A percentile compares a stretch with the other conserved stretches of the same genome.
Evolutionary conservation across 805 yeast species (phyloP).

Genomic region (Nakazawaea molendinolei): DNA sequence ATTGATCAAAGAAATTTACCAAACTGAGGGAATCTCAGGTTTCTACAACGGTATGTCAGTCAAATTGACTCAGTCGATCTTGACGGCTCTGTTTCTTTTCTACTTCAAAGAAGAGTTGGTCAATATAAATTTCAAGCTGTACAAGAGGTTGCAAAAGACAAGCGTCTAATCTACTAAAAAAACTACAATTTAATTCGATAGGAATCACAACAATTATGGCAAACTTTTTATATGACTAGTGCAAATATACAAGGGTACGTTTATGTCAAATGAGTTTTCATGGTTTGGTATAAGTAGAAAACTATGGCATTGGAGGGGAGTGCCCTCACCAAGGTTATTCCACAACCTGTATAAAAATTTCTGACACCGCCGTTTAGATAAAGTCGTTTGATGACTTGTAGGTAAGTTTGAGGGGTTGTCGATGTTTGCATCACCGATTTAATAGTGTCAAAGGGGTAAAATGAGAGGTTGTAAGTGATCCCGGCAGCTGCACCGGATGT

Average conservation of each 20-base stretch:
- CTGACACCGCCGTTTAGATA: slow-evolving; percentile 50
- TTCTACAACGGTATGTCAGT: slow-evolving; percentile 78
- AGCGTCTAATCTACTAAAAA: too few species aligned
- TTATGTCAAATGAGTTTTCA: slow-evolving; percentile 29
- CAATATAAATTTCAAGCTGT: slow-evolving; percentile 39
- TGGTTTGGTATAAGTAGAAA: slow-evolving; percentile 69
- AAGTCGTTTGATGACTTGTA: slow-evolving; percentile 32
- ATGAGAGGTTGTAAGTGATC: slow-evolving; percentile 65
- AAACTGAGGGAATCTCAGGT: slow-evolving; percentile 67
- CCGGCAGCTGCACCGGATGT: slow-evolving; percentile 87
- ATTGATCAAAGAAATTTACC: slow-evolving; percentile 51
- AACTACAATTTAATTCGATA: too few species aligned
- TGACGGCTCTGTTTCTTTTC: slow-evolving; percentile 86
- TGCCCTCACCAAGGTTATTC: slow-evolving; percentile 74
- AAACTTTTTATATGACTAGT: background rate
- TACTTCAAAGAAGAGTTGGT: slow-evolving; percentile 86
- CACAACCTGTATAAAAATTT: slow-evolving; percentile 79
- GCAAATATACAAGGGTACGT: background rate
- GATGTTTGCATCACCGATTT: slow-evolving; percentile 80
- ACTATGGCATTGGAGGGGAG: slow-evolving; percentile 88
- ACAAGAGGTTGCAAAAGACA: too few species aligned
- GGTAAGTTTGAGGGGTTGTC: slow-evolving; percentile 27
- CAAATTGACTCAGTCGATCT: slow-evolving; percentile 75
- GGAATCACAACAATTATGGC: too few species aligned
- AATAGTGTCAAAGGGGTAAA: slow-evolving; percentile 87